Conservation (phyloP, 2,329 filamentous ascomycete genomes). For the Apiospora phragmitis region DNA sequence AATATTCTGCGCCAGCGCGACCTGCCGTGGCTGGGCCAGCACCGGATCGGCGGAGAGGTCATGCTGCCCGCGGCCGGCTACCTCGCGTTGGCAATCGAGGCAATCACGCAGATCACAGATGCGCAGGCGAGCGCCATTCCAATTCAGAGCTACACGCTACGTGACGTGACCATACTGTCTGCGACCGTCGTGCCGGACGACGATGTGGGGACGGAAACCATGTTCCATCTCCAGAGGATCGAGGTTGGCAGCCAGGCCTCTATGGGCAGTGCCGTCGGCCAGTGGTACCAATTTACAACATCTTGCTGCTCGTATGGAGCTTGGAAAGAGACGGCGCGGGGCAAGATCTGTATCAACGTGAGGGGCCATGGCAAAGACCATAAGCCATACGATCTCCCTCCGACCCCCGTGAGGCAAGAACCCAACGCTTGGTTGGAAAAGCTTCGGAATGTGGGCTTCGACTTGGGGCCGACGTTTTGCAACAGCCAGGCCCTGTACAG, state of each 20-base stretch:
- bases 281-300: neutral
- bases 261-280: no score
- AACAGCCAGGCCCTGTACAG: constrained; percentile 16
- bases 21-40: constrained; percentile 38
- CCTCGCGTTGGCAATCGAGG: constrained; percentile 38
- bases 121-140: neutral
- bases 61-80: constrained; percentile 39
- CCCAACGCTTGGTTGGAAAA: no score
- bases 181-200: constrained; percentile 24
- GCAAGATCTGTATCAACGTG: neutral
- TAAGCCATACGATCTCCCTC: no score
- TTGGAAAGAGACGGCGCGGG: neutral
- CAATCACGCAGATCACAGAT: constrained; percentile 25
- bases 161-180: constrained; percentile 24
- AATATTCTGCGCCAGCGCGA: constrained; percentile 34
- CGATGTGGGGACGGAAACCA: no score
- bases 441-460: constrained; percentile 22
- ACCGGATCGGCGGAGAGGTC: constrained; percentile 31
- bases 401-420: no score
- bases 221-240: no score
- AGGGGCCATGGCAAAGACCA: constrained; percentile 14
- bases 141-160: constrained; percentile 4
- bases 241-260: no score
- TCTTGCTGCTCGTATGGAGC: neutral
- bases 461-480: constrained; percentile 22